Evolutionary conservation across 2,329 filamentous ascomycete species (phyloP).

Genomic region (Colletotrichum sp.): DNA sequence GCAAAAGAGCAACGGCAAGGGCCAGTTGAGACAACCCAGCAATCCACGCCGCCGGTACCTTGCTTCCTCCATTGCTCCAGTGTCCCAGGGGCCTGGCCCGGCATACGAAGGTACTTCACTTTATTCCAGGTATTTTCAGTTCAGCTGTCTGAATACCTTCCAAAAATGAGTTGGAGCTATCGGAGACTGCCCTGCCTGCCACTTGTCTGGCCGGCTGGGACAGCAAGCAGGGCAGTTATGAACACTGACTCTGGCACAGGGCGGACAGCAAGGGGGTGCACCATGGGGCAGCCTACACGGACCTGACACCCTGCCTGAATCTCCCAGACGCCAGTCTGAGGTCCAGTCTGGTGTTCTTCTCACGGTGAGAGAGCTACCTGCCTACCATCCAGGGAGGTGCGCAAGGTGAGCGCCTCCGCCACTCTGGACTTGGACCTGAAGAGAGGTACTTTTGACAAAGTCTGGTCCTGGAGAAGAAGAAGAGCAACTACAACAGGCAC

Average conservation of each 20-base stretch:
- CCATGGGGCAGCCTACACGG: neutral
- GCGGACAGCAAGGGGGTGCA: neutral
- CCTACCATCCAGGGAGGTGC: neutral
- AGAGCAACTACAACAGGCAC: neutral
- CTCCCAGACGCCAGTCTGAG: neutral
- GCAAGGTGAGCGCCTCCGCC: neutral
- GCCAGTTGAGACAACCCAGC: constrained; percentile 18
- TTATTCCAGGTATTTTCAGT: neutral
- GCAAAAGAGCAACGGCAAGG: constrained; percentile 9
- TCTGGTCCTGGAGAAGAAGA: neutral
- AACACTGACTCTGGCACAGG: neutral
- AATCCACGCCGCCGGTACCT: constrained; percentile 15
- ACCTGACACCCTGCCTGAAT: constrained; percentile 13
- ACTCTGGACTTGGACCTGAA: neutral
- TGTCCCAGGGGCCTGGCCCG: neutral
- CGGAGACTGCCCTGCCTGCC: neutral
- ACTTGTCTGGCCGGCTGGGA: neutral
- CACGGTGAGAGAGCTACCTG: neutral
- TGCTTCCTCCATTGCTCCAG: neutral
- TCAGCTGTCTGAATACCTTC: neutral
- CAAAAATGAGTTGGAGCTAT: neutral
- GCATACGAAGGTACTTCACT: neutral
- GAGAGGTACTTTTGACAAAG: neutral
- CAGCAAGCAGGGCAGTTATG: neutral
- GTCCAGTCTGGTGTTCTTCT: neutral